These are phyloP conservation scores for Teunomyces atbi DNA, from an alignment of 805 yeast species.

Conservation along the genomic window DNA sequence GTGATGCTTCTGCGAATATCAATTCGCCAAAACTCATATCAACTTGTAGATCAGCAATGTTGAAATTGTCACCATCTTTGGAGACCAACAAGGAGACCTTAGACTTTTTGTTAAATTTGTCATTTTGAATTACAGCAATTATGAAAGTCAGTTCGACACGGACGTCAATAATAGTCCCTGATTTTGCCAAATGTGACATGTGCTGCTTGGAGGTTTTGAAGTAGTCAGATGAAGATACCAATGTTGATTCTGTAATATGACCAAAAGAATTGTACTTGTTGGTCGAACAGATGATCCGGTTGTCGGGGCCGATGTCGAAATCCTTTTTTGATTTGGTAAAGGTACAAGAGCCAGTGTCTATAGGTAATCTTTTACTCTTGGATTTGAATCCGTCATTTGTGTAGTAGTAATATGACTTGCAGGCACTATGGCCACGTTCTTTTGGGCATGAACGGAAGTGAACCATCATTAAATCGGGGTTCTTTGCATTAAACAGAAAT, in stretches of 20 bases:
- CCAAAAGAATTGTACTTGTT: conserved; percentile 40
- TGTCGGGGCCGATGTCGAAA: conserved; percentile 17
- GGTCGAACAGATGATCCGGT: conserved; percentile 32
- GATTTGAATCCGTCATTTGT: conserved; percentile 46
- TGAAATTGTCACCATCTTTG: conserved; percentile 43
- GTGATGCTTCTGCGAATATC: conserved; percentile 37
- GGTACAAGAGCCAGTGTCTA: conserved; percentile 26
- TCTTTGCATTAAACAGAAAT: conserved; percentile 32
- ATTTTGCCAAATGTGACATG: conserved; percentile 22
- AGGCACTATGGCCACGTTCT: conserved; percentile 15
- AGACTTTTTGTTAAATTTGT: conserved; percentile 40
- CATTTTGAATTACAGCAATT: conserved; percentile 39
- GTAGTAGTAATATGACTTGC: conserved; percentile 31
- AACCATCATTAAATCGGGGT: conserved; percentile 33
- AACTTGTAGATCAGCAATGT: conserved; percentile 38
- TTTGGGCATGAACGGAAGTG: conserved; percentile 26
- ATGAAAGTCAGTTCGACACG: conserved; percentile 41
- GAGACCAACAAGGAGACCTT: conserved; percentile 43
- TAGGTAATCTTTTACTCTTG: conserved; percentile 28
- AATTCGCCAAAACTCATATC: conserved; percentile 36
- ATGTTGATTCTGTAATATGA: conserved; percentile 32
- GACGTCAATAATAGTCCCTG: conserved; percentile 33
- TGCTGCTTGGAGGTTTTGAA: conserved; percentile 34
- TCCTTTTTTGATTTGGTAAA: conserved; percentile 29
- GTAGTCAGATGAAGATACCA: conserved; percentile 44